A percentile compares a stretch with the other conserved stretches of the same genome.
Conservation (phyloP, 371 early-diverging fungal genomes). For the Mucor velutinosus region DNA sequence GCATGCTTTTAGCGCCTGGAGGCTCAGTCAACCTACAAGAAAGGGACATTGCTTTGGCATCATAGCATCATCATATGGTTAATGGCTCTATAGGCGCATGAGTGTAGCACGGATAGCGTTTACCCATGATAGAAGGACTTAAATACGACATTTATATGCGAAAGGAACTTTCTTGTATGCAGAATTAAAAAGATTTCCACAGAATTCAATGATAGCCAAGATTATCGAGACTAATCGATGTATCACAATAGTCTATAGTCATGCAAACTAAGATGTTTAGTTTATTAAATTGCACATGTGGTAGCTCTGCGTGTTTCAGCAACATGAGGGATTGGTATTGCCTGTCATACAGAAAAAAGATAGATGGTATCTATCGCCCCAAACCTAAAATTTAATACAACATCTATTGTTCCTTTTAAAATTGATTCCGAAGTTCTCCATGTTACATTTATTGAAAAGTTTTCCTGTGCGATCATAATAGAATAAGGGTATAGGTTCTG, state of each 20-base stretch:
- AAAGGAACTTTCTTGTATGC: not conserved
- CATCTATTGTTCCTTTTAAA: too few relatives aligned
- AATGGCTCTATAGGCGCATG: too few relatives aligned
- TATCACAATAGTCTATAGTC: not conserved
- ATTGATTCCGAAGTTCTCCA: too few relatives aligned
- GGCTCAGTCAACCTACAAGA: too few relatives aligned
- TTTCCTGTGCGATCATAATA: not conserved
- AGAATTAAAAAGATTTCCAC: not conserved
- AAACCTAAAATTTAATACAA: too few relatives aligned
- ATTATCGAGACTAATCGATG: not conserved
- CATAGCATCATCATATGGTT: too few relatives aligned
- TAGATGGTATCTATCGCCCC: too few relatives aligned
- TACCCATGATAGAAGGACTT: not conserved
- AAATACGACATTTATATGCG: not conserved
- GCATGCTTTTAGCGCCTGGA: too few relatives aligned
- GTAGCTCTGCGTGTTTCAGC: not conserved
- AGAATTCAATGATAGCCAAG: not conserved
- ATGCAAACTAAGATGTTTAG: not conserved
- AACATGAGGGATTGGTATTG: not conserved
- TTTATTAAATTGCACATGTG: not conserved
- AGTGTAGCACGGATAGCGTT: too few relatives aligned
- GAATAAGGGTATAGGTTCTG: not conserved
- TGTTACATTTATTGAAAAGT: not conserved
- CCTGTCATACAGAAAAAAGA: not conserved
- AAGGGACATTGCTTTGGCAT: too few relatives aligned